Evolutionary conservation across 2,329 filamentous ascomycete species (phyloP).

Genomic region (Monilinia aucupariae): DNA sequence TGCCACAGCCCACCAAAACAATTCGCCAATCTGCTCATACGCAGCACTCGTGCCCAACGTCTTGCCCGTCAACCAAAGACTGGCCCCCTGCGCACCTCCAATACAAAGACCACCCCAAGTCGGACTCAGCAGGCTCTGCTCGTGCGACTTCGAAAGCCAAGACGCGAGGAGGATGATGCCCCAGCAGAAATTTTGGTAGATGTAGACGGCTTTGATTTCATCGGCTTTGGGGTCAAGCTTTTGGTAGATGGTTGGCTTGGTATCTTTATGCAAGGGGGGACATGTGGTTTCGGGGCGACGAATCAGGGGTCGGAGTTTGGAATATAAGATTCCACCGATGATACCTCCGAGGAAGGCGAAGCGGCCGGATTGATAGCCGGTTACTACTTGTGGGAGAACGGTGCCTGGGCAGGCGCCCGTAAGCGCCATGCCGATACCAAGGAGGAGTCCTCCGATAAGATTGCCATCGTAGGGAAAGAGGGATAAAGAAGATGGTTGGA

Average conservation of each 20-base stretch:
- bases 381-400: conserved; percentile 54
- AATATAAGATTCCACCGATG: conserved; percentile 47
- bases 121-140: conserved; percentile 22
- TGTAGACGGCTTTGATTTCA: conserved; percentile 13
- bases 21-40: conserved; percentile 56
- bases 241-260: conserved; percentile 26
- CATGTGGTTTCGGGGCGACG: conserved; percentile 6
- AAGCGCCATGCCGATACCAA: conserved; percentile 62
- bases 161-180: conserved; percentile 15
- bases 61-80: conserved; percentile 46
- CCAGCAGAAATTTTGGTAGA: conserved; percentile 25
- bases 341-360: conserved; percentile 51
- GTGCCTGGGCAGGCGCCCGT: conserved; percentile 62
- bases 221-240: conserved; percentile 11
- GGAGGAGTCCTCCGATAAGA: conserved; percentile 54
- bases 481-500: conserved; percentile 25
- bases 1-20: conserved; percentile 40
- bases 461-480: conserved; percentile 59
- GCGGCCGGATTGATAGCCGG: conserved; percentile 47
- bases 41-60: conserved; percentile 57
- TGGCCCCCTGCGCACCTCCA: conserved; percentile 52
- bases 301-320: conserved; percentile 28
- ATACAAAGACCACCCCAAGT: conserved; percentile 52
- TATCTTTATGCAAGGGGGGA: background rate
- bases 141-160: conserved; percentile 12